phyloP scores from a whole-genome alignment of 2,329 filamentous ascomycete species.

The Metarhizium brunneum region DNA sequence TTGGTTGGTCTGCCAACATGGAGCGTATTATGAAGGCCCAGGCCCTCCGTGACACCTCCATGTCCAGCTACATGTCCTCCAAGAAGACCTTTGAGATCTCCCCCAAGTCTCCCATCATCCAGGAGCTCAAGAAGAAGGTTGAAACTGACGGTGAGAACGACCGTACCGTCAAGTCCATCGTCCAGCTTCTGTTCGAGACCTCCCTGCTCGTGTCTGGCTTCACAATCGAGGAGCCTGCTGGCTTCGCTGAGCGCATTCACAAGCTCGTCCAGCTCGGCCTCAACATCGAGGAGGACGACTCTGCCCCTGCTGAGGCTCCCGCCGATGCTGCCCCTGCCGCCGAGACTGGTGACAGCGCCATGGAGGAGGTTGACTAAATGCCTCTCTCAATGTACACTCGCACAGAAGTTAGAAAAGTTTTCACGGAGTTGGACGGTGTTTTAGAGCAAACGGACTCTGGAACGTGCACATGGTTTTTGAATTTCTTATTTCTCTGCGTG shows the following conservation, averaged over 20 bases:
- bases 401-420: conserved; percentile 28
- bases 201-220: conserved; percentile 97
- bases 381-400: conserved; percentile 17
- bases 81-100: conserved; percentile 99
- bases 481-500: conserved; percentile 14
- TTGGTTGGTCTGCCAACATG: conserved; percentile 99
- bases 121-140: conserved; percentile 99
- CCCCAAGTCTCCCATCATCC: conserved; percentile 94
- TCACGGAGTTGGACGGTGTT: conserved; percentile 32
- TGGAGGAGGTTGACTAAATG: conserved; percentile 98
- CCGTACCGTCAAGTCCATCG: conserved; percentile 98
- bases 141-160: conserved; percentile 96
- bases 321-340: conserved; percentile 47
- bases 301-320: conserved; percentile 50
- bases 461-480: conserved; percentile 20
- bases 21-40: conserved; percentile 99
- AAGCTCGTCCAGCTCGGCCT: conserved; percentile 97
- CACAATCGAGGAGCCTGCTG: conserved; percentile 97
- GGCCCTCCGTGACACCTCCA: conserved; percentile 98
- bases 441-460: conserved; percentile 22
- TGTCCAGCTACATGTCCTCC: conserved; percentile 99
- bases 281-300: conserved; percentile 92
- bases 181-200: conserved; percentile 97
- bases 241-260: conserved; percentile 98
- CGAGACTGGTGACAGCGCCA: conserved; percentile 78